These are phyloP conservation scores for Metschnikowia cubensis DNA, from an alignment of 805 yeast species.

Conservation along the genomic window DNA sequence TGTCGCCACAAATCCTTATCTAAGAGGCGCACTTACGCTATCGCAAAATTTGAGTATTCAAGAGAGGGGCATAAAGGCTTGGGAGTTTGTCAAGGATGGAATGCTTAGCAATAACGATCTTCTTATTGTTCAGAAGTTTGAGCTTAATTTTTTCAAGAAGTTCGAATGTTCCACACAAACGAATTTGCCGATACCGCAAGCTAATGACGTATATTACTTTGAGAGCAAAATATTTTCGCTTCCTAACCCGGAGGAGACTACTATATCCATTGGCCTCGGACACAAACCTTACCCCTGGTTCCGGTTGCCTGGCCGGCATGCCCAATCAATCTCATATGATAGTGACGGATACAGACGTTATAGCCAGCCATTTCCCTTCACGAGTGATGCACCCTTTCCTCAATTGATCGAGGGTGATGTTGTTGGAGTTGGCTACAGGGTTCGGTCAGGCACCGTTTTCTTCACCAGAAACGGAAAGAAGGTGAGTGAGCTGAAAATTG, in stretches of 20 bases:
- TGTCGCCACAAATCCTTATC: conserved; percentile 30
- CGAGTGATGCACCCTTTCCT: conserved; percentile 53
- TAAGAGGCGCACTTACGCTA: conserved; percentile 44
- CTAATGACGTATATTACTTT: conserved; percentile 83
- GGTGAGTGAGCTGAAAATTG: conserved; percentile 72
- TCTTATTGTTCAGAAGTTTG: conserved; percentile 61
- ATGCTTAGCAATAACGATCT: conserved; percentile 54
- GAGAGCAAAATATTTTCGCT: conserved; percentile 79
- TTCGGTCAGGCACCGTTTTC: conserved; percentile 79
- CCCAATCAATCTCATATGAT: conserved; percentile 82
- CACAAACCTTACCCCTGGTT: conserved; percentile 92
- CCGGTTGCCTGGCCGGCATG: conserved; percentile 87
- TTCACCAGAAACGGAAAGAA: conserved; percentile 95
- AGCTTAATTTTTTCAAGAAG: conserved; percentile 54
- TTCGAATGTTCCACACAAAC: conserved; percentile 69
- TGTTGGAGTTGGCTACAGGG: conserved; percentile 85
- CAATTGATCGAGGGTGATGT: conserved; percentile 77
- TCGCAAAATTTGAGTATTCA: conserved; percentile 67
- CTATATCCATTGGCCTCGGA: conserved; percentile 73
- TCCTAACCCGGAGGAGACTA: conserved; percentile 51
- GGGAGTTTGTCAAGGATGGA: conserved; percentile 71
- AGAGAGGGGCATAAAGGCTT: conserved; percentile 84
- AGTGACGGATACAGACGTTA: conserved; percentile 76
- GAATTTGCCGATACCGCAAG: conserved; percentile 78
- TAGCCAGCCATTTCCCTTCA: conserved; percentile 65